A percentile compares a stretch with the other conserved stretches of the same genome.
Evolutionary conservation across 345 rosid genomes (phyloP).

Genomic region (Citrus maxima): DNA sequence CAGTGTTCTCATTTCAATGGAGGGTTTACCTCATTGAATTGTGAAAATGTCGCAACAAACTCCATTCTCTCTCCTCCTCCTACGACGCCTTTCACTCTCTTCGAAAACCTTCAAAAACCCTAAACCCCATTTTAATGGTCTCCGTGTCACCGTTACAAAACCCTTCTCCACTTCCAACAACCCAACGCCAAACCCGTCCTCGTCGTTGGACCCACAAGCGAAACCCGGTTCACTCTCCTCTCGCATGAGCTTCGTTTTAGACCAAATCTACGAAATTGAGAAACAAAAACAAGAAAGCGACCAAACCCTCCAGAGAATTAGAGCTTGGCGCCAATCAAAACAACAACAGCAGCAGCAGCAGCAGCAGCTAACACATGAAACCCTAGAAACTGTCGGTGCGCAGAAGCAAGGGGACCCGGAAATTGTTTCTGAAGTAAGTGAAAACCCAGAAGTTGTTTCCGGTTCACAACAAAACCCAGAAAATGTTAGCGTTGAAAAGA

Average conservation of each 20-base stretch:
- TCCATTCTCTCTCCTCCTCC: constrained; percentile 46
- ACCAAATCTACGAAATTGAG: constrained; percentile 82
- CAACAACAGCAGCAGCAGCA: constrained; percentile 21
- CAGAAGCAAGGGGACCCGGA: constrained; percentile 9
- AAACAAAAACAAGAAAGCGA: constrained; percentile 60
- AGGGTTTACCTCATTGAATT: constrained; percentile 9
- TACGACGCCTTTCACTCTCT: constrained; percentile 35
- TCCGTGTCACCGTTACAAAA: constrained; percentile 7
- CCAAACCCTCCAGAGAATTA: constrained; percentile 78
- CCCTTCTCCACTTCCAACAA: constrained; percentile 28
- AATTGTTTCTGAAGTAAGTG: neutral
- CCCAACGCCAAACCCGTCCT: constrained; percentile 7
- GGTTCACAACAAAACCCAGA: neutral
- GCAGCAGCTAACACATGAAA: constrained; percentile 9
- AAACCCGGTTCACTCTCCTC: constrained; percentile 79
- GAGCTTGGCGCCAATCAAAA: constrained; percentile 88
- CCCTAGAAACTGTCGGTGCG: neutral
- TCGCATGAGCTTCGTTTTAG: constrained; percentile 88
- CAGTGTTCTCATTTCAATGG: constrained; percentile 11
- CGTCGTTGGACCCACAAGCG: constrained; percentile 25
- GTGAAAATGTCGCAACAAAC: constrained; percentile 36
- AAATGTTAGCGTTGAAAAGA: neutral
- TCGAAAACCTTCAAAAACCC: constrained; percentile 18
- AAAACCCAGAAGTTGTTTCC: neutral
- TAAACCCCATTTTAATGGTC: neutral